Evolutionary conservation across 108 stramenopile species (phyloP).

Genomic region (Cyclostephanos tholiformis): DNA sequence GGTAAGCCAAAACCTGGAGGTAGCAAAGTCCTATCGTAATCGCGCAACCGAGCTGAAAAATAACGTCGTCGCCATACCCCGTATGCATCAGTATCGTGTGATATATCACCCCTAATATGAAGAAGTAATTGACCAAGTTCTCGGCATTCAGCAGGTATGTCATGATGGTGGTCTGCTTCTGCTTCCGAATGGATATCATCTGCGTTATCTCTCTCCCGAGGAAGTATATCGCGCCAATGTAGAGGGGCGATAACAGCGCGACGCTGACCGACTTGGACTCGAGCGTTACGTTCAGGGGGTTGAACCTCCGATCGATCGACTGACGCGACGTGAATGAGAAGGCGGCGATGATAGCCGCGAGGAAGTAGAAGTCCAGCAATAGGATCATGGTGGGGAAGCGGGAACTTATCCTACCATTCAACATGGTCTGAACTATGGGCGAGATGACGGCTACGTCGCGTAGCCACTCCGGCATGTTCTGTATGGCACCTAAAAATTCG

Average conservation of each 20-base stretch:
- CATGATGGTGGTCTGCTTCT: conserved; percentile 53
- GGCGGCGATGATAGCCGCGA: conserved; percentile 60
- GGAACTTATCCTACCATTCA: conserved; percentile 71
- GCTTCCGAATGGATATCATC: conserved; percentile 54
- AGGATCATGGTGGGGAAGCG: conserved; percentile 82
- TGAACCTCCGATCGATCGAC: conserved; percentile 27
- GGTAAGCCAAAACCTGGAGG: conserved; percentile 71
- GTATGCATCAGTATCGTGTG: conserved; percentile 66
- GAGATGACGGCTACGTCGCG: conserved; percentile 77
- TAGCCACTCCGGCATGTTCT: conserved; percentile 77
- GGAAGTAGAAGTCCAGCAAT: conserved; percentile 72
- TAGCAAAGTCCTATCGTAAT: conserved; percentile 71
- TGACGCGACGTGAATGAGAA: conserved; percentile 33
- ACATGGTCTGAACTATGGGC: conserved; percentile 68
- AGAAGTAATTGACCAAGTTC: conserved; percentile 73
- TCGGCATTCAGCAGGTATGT: conserved; percentile 65
- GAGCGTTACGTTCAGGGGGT: conserved; percentile 19
- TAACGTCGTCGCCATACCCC: conserved; percentile 32
- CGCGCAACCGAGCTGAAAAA: conserved; percentile 66
- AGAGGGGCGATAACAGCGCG: conserved; percentile 45
- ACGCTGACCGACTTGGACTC: conserved; percentile 4
- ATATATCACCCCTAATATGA: conserved; percentile 69
- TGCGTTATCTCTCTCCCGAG: conserved; percentile 69
- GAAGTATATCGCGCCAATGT: conserved; percentile 71
- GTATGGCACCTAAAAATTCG: conserved; percentile 71